These are phyloP conservation scores for Umbilicus rupestris DNA, from an alignment of 164 flowering plant species.

Conservation along the genomic window DNA sequence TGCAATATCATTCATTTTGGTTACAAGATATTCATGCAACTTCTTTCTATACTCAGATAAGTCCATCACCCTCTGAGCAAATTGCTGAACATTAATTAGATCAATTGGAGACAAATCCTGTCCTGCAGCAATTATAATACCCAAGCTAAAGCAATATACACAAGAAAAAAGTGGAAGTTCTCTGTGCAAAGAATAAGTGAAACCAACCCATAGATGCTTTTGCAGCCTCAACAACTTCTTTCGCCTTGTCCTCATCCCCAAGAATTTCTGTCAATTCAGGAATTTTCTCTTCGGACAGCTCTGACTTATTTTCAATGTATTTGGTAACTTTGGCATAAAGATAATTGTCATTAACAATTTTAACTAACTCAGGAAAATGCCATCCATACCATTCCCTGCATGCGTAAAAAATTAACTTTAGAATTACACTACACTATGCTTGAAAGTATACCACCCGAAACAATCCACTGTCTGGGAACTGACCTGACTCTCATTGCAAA, in stretches of 20 bases:
- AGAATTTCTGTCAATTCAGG: constrained; percentile 65
- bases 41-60: constrained; percentile 83
- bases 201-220: constrained; percentile 87
- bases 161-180: not conserved
- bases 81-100: constrained; percentile 80
- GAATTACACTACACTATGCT: not conserved
- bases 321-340: constrained; percentile 81
- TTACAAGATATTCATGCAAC: constrained; percentile 77
- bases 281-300: constrained; percentile 62
- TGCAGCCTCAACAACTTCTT: constrained; percentile 87
- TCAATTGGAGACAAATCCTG: constrained; percentile 88
- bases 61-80: constrained; percentile 91
- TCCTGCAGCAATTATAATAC: constrained; percentile 38
- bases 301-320: constrained; percentile 60
- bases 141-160: not conserved
- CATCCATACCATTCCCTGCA: constrained; percentile 94
- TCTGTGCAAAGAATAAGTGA: not conserved
- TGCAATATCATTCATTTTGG: constrained; percentile 95
- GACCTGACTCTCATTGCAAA: constrained; percentile 98
- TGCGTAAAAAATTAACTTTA: not conserved
- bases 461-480: not conserved
- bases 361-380: constrained; percentile 94
- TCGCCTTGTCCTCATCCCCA: constrained; percentile 97
- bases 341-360: constrained; percentile 92
- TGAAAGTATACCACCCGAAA: not conserved